phyloP scores from a whole-genome alignment of 106 monocot species.

The Hemerocallis citrina region DNA sequence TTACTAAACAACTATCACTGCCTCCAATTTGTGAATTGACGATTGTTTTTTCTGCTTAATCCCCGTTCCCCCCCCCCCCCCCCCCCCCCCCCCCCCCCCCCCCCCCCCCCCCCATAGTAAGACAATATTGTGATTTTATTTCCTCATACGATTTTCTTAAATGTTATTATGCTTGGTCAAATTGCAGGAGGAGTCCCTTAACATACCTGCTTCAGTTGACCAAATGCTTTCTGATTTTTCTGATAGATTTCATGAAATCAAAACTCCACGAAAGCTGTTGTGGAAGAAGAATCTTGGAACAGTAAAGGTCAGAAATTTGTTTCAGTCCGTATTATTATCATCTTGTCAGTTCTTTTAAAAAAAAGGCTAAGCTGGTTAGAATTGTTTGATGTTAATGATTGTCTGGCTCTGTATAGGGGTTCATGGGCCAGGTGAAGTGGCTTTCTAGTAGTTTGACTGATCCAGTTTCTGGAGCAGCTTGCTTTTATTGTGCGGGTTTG shows the following conservation, averaged over 20 bases:
- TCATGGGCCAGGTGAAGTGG: too few species aligned
- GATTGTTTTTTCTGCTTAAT: not conserved
- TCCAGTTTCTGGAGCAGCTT: too few species aligned
- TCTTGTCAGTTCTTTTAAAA: not conserved
- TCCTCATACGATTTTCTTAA: not conserved
- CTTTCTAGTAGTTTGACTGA: too few species aligned
- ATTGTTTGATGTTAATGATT: not conserved
- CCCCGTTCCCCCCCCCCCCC: too few species aligned
- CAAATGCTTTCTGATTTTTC: slow-evolving; percentile 86
- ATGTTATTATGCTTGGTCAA: slow-evolving; percentile 2
- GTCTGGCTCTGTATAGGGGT: not conserved
- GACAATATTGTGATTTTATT: too few species aligned
- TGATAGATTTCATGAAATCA: slow-evolving; percentile 83
- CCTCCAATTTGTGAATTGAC: not conserved
- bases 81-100: too few species aligned
- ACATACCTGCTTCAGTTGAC: slow-evolving; percentile 59
- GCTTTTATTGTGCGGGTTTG: too few species aligned
- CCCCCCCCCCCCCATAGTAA: too few species aligned
- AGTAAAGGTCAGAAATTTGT: slow-evolving; percentile 62
- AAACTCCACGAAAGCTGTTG: slow-evolving; percentile 84
- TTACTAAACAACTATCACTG: not conserved
- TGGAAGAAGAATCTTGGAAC: slow-evolving; percentile 96
- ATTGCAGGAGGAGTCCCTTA: slow-evolving; percentile 68
- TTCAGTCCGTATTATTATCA: not conserved
- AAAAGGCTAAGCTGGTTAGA: not conserved